phyloP scores from a whole-genome alignment of 2,329 filamentous ascomycete species.

The Pyrenochaeta sp. region DNA sequence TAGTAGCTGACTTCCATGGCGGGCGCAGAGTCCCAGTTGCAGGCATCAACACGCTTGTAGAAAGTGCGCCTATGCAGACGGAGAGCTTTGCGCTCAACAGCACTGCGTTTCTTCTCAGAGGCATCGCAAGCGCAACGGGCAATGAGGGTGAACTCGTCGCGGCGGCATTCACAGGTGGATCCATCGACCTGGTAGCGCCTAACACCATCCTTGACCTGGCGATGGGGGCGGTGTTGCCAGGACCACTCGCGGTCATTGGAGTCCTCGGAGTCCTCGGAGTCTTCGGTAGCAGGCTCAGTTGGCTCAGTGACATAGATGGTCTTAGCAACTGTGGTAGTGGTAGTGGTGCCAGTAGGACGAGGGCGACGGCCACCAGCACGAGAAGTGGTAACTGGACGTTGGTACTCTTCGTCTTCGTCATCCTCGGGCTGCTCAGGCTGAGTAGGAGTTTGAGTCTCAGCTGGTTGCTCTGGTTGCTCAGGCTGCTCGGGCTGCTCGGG shows the following conservation, averaged over 20 bases:
- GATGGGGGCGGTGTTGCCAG: constrained; percentile 12
- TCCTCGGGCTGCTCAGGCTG: constrained; percentile 9
- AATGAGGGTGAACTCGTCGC: constrained; percentile 24
- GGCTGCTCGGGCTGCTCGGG: constrained; percentile 10
- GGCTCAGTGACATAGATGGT: constrained; percentile 7
- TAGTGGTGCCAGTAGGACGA: constrained; percentile 2
- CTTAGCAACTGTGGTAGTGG: constrained; percentile 12
- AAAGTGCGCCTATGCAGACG: constrained; percentile 39
- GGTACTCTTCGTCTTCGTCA: constrained; percentile 5
- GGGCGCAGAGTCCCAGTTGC: constrained; percentile 50
- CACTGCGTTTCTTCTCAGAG: constrained; percentile 29
- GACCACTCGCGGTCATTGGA: constrained; percentile 5
- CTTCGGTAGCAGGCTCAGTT: constrained; percentile 8
- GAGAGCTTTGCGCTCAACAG: constrained; percentile 42
- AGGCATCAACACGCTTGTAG: constrained; percentile 37
- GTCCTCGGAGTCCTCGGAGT: constrained; percentile 8
- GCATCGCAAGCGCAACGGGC: constrained; percentile 33
- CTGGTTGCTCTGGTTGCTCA: constrained; percentile 2
- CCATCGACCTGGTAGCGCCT: constrained; percentile 37
- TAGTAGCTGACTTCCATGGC: constrained; percentile 53
- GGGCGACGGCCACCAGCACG: background rate
- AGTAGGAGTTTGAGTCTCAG: constrained; percentile 3
- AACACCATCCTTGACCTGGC: constrained; percentile 15
- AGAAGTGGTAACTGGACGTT: constrained; percentile 3
- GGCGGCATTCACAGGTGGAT: constrained; percentile 39